Conservation (phyloP, 2,329 filamentous ascomycete genomes). For the Nemania sp. region DNA sequence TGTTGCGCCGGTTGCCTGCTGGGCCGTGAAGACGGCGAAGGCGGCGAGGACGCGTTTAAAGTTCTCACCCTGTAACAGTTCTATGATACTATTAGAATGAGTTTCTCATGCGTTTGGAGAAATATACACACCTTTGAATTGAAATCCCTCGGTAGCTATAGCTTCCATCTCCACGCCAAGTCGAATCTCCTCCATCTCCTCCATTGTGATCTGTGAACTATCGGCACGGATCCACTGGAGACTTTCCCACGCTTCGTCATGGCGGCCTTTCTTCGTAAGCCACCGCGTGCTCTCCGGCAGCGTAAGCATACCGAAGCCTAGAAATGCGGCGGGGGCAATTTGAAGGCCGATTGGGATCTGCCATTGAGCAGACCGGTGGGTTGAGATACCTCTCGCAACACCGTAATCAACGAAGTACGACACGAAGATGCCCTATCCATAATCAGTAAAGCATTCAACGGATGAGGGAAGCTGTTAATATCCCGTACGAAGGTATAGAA, state of each 20-base stretch:
- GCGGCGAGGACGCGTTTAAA: slow-evolving; percentile 58
- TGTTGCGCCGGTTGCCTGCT: slow-evolving; percentile 66
- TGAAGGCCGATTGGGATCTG: slow-evolving; percentile 67
- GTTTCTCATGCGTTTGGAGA: not conserved
- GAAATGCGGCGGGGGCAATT: slow-evolving; percentile 59
- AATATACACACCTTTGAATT: slow-evolving; percentile 43
- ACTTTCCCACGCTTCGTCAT: slow-evolving; percentile 60
- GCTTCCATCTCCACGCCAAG: slow-evolving; percentile 59
- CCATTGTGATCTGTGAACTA: slow-evolving; percentile 50
- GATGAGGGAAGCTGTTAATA: not conserved
- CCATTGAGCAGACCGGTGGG: slow-evolving; percentile 60
- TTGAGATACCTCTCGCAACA: slow-evolving; percentile 51
- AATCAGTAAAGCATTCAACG: not conserved
- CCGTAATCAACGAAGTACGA: slow-evolving; percentile 68
- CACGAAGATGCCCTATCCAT: slow-evolving; percentile 57
- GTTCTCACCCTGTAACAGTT: slow-evolving; percentile 61
- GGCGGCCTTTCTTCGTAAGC: slow-evolving; percentile 60
- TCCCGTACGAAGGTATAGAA: slow-evolving; percentile 54
- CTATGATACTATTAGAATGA: slow-evolving; percentile 44
- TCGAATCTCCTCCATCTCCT: slow-evolving; percentile 64
- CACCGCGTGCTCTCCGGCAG: slow-evolving; percentile 63
- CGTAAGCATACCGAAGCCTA: slow-evolving; percentile 62
- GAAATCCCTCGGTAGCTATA: slow-evolving; percentile 58
- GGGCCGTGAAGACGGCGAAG: slow-evolving; percentile 62
- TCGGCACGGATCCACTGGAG: slow-evolving; percentile 65